Percentiles rank a stretch among this genome's conserved stretches.
phyloP scores from a whole-genome alignment of 345 rosid species.

The Psidium friedrichsthalianum region DNA sequence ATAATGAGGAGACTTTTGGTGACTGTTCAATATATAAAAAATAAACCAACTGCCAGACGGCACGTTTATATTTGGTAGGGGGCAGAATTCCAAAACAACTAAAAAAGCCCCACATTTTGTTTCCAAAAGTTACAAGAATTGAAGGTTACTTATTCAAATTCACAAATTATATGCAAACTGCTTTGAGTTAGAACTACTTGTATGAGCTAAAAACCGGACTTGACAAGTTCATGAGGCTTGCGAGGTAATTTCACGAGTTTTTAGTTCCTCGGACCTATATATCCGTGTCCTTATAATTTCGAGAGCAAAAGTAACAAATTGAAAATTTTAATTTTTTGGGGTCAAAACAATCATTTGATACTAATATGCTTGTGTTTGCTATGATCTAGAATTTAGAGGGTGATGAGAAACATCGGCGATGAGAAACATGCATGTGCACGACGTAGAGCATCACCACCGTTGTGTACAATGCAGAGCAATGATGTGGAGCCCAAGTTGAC shows the following conservation, averaged over 20 bases:
- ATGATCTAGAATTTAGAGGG: not conserved
- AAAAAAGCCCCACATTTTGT: not conserved
- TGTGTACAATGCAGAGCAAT: not conserved
- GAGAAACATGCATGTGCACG: not conserved
- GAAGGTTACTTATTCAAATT: not conserved
- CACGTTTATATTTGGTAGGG: too few species aligned
- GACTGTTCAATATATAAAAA: too few species aligned
- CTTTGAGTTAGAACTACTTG: not conserved
- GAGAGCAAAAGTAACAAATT: not conserved
- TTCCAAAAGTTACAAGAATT: not conserved
- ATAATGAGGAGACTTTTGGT: too few species aligned
- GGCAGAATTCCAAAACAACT: not conserved
- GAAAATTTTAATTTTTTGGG: not conserved
- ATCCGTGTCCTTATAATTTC: too few species aligned
- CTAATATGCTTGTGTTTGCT: not conserved
- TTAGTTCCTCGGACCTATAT: not conserved
- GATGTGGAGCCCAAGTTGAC: not conserved
- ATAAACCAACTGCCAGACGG: too few species aligned
- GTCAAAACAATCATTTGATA: not conserved
- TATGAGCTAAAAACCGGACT: not conserved
- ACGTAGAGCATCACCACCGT: not conserved
- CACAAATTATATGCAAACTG: not conserved
- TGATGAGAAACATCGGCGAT: not conserved
- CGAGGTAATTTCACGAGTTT: not conserved
- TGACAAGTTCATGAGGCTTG: not conserved